Conservation (phyloP, 2,329 filamentous ascomycete species). For the Monilinia vaccinii-corymbosi region DNA sequence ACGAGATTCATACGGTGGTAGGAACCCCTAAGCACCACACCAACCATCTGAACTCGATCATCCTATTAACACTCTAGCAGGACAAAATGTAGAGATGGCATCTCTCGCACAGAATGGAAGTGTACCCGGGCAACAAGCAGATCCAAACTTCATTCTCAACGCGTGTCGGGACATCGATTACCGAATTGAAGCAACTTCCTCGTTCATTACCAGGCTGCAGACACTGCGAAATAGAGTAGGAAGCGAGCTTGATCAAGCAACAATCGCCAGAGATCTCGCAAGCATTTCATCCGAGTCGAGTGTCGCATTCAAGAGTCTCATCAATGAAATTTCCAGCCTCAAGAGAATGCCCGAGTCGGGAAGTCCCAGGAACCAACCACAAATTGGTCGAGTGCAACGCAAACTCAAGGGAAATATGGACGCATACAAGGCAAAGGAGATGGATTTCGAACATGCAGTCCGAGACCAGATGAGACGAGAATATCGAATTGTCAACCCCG, state of each 20-base stretch:
- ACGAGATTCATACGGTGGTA: slow-evolving; percentile 33
- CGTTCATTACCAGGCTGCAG: no score
- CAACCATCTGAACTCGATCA: background rate
- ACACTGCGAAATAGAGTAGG: no score
- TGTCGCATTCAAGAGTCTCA: background rate
- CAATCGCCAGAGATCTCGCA: background rate
- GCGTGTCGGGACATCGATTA: slow-evolving; percentile 74
- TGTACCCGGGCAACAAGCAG: slow-evolving; percentile 38
- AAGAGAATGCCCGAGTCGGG: slow-evolving; percentile 74
- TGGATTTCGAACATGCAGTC: slow-evolving; percentile 68
- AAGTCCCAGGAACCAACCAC: slow-evolving; percentile 63
- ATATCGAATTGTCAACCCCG: slow-evolving; percentile 79
- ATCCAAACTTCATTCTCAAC: slow-evolving; percentile 74
- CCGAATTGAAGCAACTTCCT: no score
- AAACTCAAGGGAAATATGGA: slow-evolving; percentile 51
- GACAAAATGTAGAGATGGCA: slow-evolving; percentile 57
- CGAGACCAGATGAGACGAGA: slow-evolving; percentile 81
- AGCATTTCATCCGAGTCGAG: background rate
- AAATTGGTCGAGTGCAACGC: slow-evolving; percentile 73
- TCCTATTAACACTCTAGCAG: slow-evolving; percentile 13
- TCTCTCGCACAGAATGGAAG: slow-evolving; percentile 39
- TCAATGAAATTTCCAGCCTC: slow-evolving; percentile 52
- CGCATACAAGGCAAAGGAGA: slow-evolving; percentile 68
- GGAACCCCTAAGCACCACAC: background rate
- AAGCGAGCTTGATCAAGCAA: background rate